Base-by-base conservation (phyloP, 2,329 filamentous ascomycete species). In the Alternaria conjuncta region DNA sequence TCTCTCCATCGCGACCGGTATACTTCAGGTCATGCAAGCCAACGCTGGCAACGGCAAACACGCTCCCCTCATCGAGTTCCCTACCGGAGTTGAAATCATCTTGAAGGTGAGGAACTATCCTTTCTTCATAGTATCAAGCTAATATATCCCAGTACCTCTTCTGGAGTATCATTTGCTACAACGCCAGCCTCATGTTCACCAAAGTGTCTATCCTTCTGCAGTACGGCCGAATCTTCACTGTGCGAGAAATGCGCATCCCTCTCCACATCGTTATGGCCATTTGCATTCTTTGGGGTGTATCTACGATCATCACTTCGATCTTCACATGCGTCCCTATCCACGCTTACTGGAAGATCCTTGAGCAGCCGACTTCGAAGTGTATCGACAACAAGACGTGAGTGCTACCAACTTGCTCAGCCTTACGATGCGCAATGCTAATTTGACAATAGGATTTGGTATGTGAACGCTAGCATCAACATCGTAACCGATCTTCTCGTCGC, bases 121-220 rank as follows among this genome's bases (percentile, higher is more conserved):
- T 18, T 20, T 12, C n/a, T 21, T 3, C 11, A 9, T 13, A 4
- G 6, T 13, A n/a, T 13, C 6, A 45, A 23, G 5, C 65, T 73
- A 44, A 71, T 25, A 5, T 6, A 11, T 15, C 36, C n/a, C 26
- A 76, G 74, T 70, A 66, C 36, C 60, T 77, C 0, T 76, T 70
- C 55, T 72, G 67, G 64, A 73, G 72, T 57, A 73, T 77, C 55
- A 63, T 74, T 6, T 50, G 63, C 26, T 77, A 77, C 58, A 70
- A 70, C 49, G 10, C 68, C 21, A 67, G 63, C 41, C 65, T 76
- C 6, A 70, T 62, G 6, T 60, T 72, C 11, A 76, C 67, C 11
- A 77, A 76, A 44, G 46, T 76, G 3, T 75, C 74, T 1, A 77
- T 77, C 10, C 47, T 77, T 12, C 26, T 75, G 13, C 74, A 77